Base-by-base conservation (phyloP, 225 moss, liverwort and hornwort genomes). In the Physcomitrellopsis africana region DNA sequence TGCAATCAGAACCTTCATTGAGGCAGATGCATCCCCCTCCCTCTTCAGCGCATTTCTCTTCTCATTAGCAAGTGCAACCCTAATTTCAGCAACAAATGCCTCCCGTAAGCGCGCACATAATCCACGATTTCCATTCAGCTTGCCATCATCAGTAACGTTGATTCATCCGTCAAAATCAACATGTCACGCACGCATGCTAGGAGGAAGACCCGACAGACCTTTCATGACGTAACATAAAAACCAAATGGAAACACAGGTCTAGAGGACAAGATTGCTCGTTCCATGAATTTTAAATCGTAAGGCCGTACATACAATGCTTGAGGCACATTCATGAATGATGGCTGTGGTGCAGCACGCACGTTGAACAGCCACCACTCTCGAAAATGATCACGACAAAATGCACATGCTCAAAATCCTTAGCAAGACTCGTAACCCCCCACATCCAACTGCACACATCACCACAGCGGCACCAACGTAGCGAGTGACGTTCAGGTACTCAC, bases 1-100 rank as follows among this genome's bases (percentile, higher is more conserved):
- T 22, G 99, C 99, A 79, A 99, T 99, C n/a, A 99, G 95, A 75
- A 93, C 90, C 81, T 99, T 99, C 82, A 99, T 83, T 23, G 99
- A 95, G 29, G 92, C 83, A 83, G 89, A 86, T 56, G 88, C 81
- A 70, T 93, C 99, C 60, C 86, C 99, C 75, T 88, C 90, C 81
- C 83, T 84, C 75, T 93, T 93, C 60, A 93, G 71, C 16, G 85
- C 84, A 82, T 91, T 99, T 70, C 93, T 90, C 77, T 99, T 95
- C 81, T 99, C 99, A 77, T 93, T 99, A 1, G 99, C 99, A 56
- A 93, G 92, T 73, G 93, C 95, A 80, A 93, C 92, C 72, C 99
- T 99, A 86, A 69, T 72, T 37, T 49, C 27, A 78, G 32, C 11
- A 19, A 42, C 64, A 49, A 69, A 55, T 22, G 54, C 11, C 58